These are phyloP conservation scores for Dissoconium aciculare DNA, from an alignment of 2,329 filamentous ascomycete genomes.

Conservation along the genomic window DNA sequence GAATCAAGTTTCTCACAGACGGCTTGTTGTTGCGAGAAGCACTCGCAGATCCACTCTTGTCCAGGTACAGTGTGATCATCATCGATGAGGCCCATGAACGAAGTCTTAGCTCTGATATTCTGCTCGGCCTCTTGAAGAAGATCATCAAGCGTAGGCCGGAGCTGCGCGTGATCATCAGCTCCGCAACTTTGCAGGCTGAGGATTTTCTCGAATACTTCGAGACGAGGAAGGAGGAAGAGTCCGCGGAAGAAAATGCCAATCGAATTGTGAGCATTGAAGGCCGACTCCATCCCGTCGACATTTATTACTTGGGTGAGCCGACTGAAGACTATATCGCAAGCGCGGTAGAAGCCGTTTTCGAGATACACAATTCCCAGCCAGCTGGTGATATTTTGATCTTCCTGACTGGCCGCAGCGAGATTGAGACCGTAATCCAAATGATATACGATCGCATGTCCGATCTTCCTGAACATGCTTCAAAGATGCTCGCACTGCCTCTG, in stretches of 20 bases:
- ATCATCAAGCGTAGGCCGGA: slow-evolving; percentile 67
- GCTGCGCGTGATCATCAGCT: slow-evolving; percentile 77
- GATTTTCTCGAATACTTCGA: slow-evolving; percentile 44
- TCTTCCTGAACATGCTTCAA: slow-evolving; percentile 43
- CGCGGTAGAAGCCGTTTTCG: slow-evolving; percentile 67
- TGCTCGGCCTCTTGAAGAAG: slow-evolving; percentile 83
- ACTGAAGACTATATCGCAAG: slow-evolving; percentile 76
- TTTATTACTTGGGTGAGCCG: slow-evolving; percentile 63
- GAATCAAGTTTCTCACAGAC: slow-evolving; percentile 92
- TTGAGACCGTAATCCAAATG: slow-evolving; percentile 65
- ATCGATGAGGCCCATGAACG: slow-evolving; percentile 94
- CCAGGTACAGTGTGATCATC: slow-evolving; percentile 90
- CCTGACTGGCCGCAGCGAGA: slow-evolving; percentile 83
- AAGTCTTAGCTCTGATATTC: slow-evolving; percentile 79
- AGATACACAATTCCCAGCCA: slow-evolving; percentile 68
- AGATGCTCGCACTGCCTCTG: slow-evolving; percentile 58
- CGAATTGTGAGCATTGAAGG: slow-evolving; percentile 75
- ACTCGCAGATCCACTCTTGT: slow-evolving; percentile 78
- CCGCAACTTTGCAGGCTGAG: slow-evolving; percentile 82
- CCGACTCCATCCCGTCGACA: slow-evolving; percentile 75
- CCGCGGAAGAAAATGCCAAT: slow-evolving; percentile 28
- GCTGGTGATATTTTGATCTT: slow-evolving; percentile 85
- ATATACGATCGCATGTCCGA: slow-evolving; percentile 57
- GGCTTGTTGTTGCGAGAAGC: slow-evolving; percentile 83
- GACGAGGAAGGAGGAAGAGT: slow-evolving; percentile 16